Base-by-base conservation (phyloP, 257 asterid species). In the Lycium ferocissimum region DNA sequence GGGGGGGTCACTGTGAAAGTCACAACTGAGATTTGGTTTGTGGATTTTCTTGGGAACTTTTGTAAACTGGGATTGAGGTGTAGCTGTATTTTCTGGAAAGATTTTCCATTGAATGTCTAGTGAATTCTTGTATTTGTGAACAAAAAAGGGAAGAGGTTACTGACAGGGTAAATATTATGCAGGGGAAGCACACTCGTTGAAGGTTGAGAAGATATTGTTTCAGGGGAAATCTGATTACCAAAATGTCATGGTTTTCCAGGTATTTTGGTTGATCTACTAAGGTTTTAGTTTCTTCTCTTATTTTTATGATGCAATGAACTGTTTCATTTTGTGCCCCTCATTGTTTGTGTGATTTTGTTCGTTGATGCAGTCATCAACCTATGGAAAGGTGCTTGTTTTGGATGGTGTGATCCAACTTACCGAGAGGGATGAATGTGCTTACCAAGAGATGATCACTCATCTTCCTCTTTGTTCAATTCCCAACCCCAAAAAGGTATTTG, bases 341-440 rank as follows among this genome's bases (percentile, higher is more conserved):
- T 75, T 47, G 33, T 76, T 35, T 86, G 38, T 81, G 62, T 87
- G 85, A 51, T 85, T 82, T 83, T 66, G 86, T 26, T 20, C 70
- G 47, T 88, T 88, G 56, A 67, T 92, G 87, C 92, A 96, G 99
- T 95, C 99, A 20, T 79, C 98, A 14, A 94, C 97, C 57, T 96
- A 96, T 61, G 99, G 99, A 38, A 96, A 96, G 88, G 99, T 96
- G 87, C 99, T 96, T 83, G 96, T 95, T 85, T 86, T 96, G 94
- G 99, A 96, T 86, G 98, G 99, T 85, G 99, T 96, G 53, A 96
- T 96, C 88, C 99, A 96, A 84, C 94, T 96, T 65, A 96, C 99
- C 0, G 99, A 96, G 90, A 95, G 99, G 89, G 99, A 96, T 89
- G 99, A 96, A 91, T 96, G 98, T 93, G 98, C 99, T 88, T 96